Percentiles rank a stretch among this genome's conserved stretches.
phyloP scores from a whole-genome alignment of 2,329 filamentous ascomycete species.

The Pseudopyrenochaeta lycopersici region DNA sequence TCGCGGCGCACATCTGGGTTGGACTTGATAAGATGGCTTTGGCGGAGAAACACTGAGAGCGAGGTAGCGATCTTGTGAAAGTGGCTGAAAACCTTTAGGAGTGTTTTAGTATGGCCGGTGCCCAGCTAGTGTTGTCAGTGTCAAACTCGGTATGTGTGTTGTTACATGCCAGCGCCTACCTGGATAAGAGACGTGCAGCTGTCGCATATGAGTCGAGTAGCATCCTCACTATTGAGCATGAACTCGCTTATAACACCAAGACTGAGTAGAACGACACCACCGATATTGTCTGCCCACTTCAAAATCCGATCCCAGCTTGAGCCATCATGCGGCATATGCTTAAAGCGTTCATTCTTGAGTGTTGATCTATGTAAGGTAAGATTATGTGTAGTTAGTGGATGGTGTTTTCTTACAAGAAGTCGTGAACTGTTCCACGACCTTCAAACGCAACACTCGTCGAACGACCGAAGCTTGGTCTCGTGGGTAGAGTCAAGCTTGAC shows the following conservation, averaged over 20 bases:
- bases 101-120: slow-evolving; percentile 19
- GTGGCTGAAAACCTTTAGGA: slow-evolving; percentile 26
- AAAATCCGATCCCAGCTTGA: slow-evolving; percentile 53
- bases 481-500: slow-evolving; percentile 12
- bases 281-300: slow-evolving; percentile 54
- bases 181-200: slow-evolving; percentile 54
- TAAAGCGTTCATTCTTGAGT: slow-evolving; percentile 47
- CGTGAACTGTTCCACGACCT: slow-evolving; percentile 27
- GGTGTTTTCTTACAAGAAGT: slow-evolving; percentile 41
- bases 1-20: slow-evolving; percentile 27
- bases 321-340: slow-evolving; percentile 50
- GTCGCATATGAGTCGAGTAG: slow-evolving; percentile 55
- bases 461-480: slow-evolving; percentile 17
- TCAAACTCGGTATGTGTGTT: not conserved
- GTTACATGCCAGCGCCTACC: slow-evolving; percentile 30
- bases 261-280: slow-evolving; percentile 44
- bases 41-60: slow-evolving; percentile 25
- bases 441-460: slow-evolving; percentile 31
- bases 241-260: slow-evolving; percentile 43
- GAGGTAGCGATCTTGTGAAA: slow-evolving; percentile 31
- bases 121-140: slow-evolving; percentile 16
- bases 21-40: slow-evolving; percentile 24
- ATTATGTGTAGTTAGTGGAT: not conserved
- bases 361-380: slow-evolving; percentile 19
- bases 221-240: slow-evolving; percentile 42